Base-by-base conservation (phyloP, 805 yeast genomes). In the Saccharomycopsis vini region DNA sequence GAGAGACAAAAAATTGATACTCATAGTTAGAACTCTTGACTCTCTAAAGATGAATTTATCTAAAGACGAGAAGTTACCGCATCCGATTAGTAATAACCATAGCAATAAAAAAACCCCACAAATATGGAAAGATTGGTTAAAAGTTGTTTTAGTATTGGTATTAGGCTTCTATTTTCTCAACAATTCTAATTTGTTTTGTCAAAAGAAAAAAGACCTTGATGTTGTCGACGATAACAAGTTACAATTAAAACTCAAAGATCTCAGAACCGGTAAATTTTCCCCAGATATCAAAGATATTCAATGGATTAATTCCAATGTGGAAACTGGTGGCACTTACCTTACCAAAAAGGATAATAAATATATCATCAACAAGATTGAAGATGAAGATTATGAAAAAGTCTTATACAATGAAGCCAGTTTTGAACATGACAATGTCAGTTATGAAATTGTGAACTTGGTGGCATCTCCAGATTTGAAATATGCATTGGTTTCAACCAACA, bases 391-490 rank as follows among this genome's bases (percentile, higher is more conserved):
- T 50, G 63, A 69, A 16, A 61, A 67, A 32, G 51, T 68, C 0
- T 60, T 84, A 13, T 75, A 71, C 56, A 15, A 36, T 5, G 9
- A 2, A 9, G 65, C 74, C 30, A 44, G 56, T 0, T 72, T 83
- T 51, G 51, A 47, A 1, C 66, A 60, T 46, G 60, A 67, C 1
- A 70, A 64, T 2, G 47, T 51, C 1, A 58, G 60, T 10, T 73
- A 72, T 52, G 61, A 61, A 0, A 72, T 84, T 26, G 79, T 75
- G 40, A 62, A 62, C 18, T 63, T 82, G 20, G 67, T 65, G 1
- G 82, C 88, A 3, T 79, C 88, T 28, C 86, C 89, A 33, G 73
- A 83, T 60, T 66, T 83, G 55, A 58, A 64, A 28, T 65, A 62
- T 48, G 81, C 85, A 0, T 55, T 83, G 26, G 59, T 84, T 21